phyloP scores from a whole-genome alignment of 352 stramenopile genomes.

The Phytophthora pseudosyringae region DNA sequence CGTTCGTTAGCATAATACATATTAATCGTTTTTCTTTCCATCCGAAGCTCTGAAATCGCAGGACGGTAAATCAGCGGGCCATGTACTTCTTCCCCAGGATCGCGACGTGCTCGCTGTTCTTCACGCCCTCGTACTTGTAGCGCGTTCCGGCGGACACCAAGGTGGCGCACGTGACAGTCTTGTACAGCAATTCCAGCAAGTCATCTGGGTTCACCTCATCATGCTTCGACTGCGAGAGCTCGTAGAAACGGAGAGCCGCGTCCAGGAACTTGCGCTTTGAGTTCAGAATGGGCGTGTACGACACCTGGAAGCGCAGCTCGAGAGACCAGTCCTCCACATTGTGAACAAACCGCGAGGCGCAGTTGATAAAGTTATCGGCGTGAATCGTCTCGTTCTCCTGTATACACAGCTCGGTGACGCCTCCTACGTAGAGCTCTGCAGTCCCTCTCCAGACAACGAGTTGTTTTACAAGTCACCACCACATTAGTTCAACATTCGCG shows the following conservation, averaged over 20 bases:
- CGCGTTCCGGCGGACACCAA: slow-evolving; percentile 92
- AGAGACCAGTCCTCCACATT: slow-evolving; percentile 85
- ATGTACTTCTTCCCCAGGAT: slow-evolving; percentile 99
- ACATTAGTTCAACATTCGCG: too few relatives aligned
- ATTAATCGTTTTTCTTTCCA: too few relatives aligned
- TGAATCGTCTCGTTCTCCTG: slow-evolving; percentile 94
- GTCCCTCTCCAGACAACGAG: too few relatives aligned
- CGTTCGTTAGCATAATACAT: too few relatives aligned
- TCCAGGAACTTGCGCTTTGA: slow-evolving; percentile 98
- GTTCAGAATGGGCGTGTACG: slow-evolving; percentile 95
- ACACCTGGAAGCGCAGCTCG: slow-evolving; percentile 93
- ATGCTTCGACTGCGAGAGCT: slow-evolving; percentile 94
- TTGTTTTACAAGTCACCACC: too few relatives aligned
- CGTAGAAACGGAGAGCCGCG: slow-evolving; percentile 97
- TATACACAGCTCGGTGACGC: slow-evolving; percentile 94
- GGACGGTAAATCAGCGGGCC: slow-evolving; percentile 93
- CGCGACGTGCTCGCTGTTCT: slow-evolving; percentile 87
- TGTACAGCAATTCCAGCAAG: slow-evolving; percentile 93
- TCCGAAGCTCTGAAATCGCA: too few relatives aligned
- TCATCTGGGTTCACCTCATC: slow-evolving; percentile 95
- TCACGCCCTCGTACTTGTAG: slow-evolving; percentile 93
- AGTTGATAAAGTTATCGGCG: slow-evolving; percentile 94
- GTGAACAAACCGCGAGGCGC: slow-evolving; percentile 88
- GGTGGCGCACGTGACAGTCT: slow-evolving; percentile 97
- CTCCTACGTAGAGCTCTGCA: too few relatives aligned